These are phyloP conservation scores for Gonium pectorale DNA, from an alignment of 139 green algal species.

Conservation along the genomic window DNA sequence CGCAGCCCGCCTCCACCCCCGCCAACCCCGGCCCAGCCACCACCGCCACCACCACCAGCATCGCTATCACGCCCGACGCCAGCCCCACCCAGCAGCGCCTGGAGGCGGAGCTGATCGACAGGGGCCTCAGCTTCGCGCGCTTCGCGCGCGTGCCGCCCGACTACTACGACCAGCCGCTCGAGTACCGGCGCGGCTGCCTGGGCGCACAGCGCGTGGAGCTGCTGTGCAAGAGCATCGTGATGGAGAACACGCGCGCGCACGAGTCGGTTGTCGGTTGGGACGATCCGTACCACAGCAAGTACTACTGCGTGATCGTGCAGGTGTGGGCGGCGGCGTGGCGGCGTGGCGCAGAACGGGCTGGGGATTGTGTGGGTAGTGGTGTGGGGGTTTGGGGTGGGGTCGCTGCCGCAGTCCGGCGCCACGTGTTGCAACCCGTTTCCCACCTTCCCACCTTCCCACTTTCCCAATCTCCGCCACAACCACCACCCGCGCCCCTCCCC, in stretches of 20 bases:
- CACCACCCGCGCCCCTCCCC: too few relatives aligned
- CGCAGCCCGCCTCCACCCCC: background rate
- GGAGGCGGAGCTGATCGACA: constrained; percentile 56
- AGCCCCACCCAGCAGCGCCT: constrained; percentile 55
- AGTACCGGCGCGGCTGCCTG: constrained; percentile 68
- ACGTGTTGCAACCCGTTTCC: too few relatives aligned
- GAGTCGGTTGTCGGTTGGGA: background rate
- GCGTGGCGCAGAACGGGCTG: too few relatives aligned
- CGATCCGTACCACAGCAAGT: constrained; percentile 70
- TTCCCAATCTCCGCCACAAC: too few relatives aligned
- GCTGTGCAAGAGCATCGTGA: constrained; percentile 94
- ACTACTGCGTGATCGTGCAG: constrained; percentile 89
- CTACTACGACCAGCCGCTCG: constrained; percentile 89
- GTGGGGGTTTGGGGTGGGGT: too few relatives aligned
- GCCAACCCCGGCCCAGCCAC: background rate
- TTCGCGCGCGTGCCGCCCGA: constrained; percentile 84
- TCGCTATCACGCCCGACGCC: constrained; percentile 39
- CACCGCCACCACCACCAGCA: background rate
- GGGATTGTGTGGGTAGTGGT: too few relatives aligned
- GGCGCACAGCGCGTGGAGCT: constrained; percentile 72
- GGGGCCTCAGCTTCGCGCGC: constrained; percentile 35
- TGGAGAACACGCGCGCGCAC: constrained; percentile 79
- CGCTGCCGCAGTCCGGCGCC: too few relatives aligned
- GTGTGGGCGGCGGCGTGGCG: too few relatives aligned
- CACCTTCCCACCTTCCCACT: too few relatives aligned